A percentile compares a stretch with the other conserved stretches of the same genome.
Conservation (phyloP, 2,329 filamentous ascomycete species). For the Fusarium begoniae region DNA sequence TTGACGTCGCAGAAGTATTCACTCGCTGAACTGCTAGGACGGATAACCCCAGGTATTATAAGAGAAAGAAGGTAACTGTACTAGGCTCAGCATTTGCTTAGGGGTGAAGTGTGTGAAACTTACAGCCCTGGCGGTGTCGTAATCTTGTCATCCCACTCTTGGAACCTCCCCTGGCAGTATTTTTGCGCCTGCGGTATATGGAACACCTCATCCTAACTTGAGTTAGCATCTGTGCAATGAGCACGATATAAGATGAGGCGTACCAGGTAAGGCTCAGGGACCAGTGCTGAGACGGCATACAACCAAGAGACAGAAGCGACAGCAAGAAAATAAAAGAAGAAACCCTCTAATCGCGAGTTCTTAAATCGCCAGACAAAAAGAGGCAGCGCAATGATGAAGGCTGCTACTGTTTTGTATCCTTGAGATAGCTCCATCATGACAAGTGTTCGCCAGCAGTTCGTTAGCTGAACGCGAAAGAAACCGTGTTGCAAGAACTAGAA, state of each 20-base stretch:
- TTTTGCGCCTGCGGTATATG: constrained; percentile 91
- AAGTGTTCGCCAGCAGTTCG: constrained; percentile 32
- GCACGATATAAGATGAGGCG: constrained; percentile 14
- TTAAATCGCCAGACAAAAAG: constrained; percentile 10
- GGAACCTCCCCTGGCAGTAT: constrained; percentile 80
- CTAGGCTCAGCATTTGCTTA: constrained; percentile 5
- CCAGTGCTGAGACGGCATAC: constrained; percentile 43
- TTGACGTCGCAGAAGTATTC: constrained; percentile 40
- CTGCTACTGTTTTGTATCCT: constrained; percentile 25
- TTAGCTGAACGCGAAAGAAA: neutral
- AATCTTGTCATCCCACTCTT: constrained; percentile 94
- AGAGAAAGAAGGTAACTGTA: constrained; percentile 58
- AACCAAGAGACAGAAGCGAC: constrained; percentile 35
- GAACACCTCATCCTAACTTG: constrained; percentile 78
- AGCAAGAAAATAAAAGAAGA: constrained; percentile 30
- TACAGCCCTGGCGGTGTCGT: constrained; percentile 93
- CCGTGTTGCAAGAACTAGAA: too few species aligned
- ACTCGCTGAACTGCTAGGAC: constrained; percentile 3
- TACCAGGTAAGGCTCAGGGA: constrained; percentile 66
- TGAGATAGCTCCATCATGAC: constrained; percentile 38
- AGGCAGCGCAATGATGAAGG: constrained; percentile 21
- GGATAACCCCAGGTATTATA: constrained; percentile 38
- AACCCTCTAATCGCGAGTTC: neutral
- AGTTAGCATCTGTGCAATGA: constrained; percentile 21
- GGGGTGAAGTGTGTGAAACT: constrained; percentile 31